Conservation (phyloP, 352 stramenopile species). For the Pilasporangium apinafurcum region DNA sequence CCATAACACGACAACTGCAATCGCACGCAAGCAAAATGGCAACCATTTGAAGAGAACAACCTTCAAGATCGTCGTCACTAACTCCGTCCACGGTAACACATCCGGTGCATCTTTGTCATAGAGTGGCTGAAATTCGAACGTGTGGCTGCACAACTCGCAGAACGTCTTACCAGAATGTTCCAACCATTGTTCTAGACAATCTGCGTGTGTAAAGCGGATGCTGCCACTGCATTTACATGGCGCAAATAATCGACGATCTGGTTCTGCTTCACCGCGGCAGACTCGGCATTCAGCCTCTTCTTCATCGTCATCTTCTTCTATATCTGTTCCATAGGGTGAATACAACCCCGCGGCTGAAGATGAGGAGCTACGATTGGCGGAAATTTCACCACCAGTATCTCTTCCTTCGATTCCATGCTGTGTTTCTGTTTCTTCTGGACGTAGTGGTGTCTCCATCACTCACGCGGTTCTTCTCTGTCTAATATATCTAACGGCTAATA, state of each 20-base stretch:
- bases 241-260: constrained; percentile 64
- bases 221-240: constrained; percentile 94
- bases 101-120: constrained; percentile 87
- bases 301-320: constrained; percentile 26
- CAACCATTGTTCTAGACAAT: constrained; percentile 94
- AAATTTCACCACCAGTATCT: too few species aligned
- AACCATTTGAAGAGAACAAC: constrained; percentile 86
- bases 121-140: constrained; percentile 90
- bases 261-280: constrained; percentile 88
- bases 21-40: constrained; percentile 67
- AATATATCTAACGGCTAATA: too few species aligned
- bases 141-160: constrained; percentile 91
- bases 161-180: constrained; percentile 87
- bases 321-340: too few species aligned
- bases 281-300: constrained; percentile 93
- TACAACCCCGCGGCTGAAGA: too few species aligned
- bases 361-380: too few species aligned
- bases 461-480: too few species aligned
- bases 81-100: constrained; percentile 82
- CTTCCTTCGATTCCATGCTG: too few species aligned
- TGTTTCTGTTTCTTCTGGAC: too few species aligned
- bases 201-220: constrained; percentile 92
- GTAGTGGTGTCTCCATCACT: too few species aligned
- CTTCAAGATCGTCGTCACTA: constrained; percentile 77
- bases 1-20: constrained; percentile 84